Evolutionary conservation across 768 basidiomycete species (phyloP).

Genomic region (Phaeotremella skinneri): DNA sequence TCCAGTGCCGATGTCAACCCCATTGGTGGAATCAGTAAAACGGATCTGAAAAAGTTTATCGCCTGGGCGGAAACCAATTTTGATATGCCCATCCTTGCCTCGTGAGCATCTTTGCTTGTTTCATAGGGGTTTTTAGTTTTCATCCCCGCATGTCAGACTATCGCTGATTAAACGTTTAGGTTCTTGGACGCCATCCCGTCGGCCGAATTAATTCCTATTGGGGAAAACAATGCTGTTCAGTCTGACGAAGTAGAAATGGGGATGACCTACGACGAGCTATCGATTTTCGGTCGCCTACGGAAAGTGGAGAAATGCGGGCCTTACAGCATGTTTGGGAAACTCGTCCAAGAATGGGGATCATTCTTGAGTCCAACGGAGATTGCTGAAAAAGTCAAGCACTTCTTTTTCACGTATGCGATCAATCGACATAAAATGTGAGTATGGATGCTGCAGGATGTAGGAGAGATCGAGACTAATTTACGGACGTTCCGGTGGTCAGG

Average conservation of each 20-base stretch:
- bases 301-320: conserved; percentile 98
- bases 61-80: conserved; percentile 74
- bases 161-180: conserved; percentile 53
- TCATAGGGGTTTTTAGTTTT: neutral
- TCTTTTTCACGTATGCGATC: conserved; percentile 94
- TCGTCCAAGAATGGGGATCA: conserved; percentile 89
- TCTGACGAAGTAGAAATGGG: conserved; percentile 99
- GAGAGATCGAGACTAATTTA: neutral
- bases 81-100: conserved; percentile 75
- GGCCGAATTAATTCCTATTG: conserved; percentile 93
- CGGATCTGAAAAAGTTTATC: conserved; percentile 94
- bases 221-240: conserved; percentile 81
- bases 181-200: conserved; percentile 91
- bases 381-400: conserved; percentile 93
- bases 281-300: conserved; percentile 84
- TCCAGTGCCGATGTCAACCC: conserved; percentile 89
- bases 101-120: conserved; percentile 55
- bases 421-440: conserved; percentile 98
- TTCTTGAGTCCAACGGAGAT: conserved; percentile 84
- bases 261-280: conserved; percentile 97
- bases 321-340: conserved; percentile 94
- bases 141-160: conserved; percentile 8
- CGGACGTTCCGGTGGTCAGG: conserved; percentile 26
- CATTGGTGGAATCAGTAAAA: conserved; percentile 96
- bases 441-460: neutral